Conservation (phyloP, 1,284 basidiomycete species). For the Austropuccinia psidii region DNA sequence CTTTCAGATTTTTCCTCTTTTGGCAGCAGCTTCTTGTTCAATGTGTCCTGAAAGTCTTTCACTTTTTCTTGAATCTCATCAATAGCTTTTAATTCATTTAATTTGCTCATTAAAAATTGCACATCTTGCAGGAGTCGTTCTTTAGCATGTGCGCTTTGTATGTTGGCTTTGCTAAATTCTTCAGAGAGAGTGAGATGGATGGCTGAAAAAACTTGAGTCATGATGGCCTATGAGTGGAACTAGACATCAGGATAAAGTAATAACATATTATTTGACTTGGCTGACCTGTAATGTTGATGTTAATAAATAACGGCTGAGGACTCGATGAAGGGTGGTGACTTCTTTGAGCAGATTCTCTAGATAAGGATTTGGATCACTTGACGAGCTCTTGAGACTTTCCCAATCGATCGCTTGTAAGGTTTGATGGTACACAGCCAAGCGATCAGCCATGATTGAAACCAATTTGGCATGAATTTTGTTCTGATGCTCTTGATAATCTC, state of each 20-base stretch:
- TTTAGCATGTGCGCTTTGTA: conserved; percentile 72
- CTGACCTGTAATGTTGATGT: conserved; percentile 68
- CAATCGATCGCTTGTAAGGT: conserved; percentile 61
- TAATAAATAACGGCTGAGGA: conserved; percentile 81
- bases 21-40: background rate
- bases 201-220: conserved; percentile 83
- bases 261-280: too few relatives aligned
- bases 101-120: conserved; percentile 38
- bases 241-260: too few relatives aligned
- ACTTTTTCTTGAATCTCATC: conserved; percentile 1
- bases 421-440: conserved; percentile 67
- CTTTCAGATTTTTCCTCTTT: background rate
- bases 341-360: conserved; percentile 90
- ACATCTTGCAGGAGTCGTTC: conserved; percentile 48
- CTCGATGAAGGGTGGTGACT: conserved; percentile 90
- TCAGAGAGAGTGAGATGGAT: conserved; percentile 79
- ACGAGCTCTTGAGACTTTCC: conserved; percentile 51
- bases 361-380: conserved; percentile 62
- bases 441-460: conserved; percentile 96
- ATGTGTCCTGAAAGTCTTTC: background rate
- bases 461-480: conserved; percentile 97
- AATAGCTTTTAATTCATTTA: conserved; percentile 41
- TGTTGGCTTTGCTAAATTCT: conserved; percentile 69
- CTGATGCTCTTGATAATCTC: conserved; percentile 98
- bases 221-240: conserved; percentile 67